These are phyloP conservation scores for Coemansia sp. DNA, from an alignment of 192 early-diverging fungal species.

Conservation along the genomic window DNA sequence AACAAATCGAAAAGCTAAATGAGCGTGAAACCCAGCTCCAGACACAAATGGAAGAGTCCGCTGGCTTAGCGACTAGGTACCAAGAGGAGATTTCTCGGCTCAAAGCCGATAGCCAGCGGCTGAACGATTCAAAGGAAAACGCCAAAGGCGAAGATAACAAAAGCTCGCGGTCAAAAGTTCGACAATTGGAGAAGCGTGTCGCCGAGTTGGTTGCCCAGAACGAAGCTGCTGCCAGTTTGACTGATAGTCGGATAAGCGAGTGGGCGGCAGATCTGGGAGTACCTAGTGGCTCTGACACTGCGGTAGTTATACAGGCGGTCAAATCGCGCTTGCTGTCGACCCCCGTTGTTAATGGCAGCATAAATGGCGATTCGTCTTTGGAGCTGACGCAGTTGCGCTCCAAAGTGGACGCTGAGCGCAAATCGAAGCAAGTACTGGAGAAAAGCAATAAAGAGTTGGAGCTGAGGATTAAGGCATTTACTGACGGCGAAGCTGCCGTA, in stretches of 20 bases:
- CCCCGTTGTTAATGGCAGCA: background rate
- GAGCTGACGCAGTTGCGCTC: slow-evolving; percentile 30
- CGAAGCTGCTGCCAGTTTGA: background rate
- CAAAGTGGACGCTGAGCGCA: slow-evolving; percentile 15
- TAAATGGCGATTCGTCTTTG: slow-evolving; percentile 11
- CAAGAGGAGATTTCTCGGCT: slow-evolving; percentile 17
- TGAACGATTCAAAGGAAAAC: background rate
- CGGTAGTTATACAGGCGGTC: slow-evolving; percentile 1
- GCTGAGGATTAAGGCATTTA: slow-evolving; percentile 3
- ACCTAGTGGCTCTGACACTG: background rate
- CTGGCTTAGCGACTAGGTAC: background rate
- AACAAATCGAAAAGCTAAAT: slow-evolving; percentile 47
- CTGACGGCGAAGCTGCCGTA: slow-evolving; percentile 12
- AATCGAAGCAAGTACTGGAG: slow-evolving; percentile 5
- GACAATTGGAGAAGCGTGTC: slow-evolving; percentile 20
- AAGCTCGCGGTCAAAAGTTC: background rate
- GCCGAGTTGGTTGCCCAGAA: slow-evolving; percentile 28
- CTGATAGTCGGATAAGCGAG: slow-evolving; percentile 18
- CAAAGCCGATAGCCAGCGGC: slow-evolving; percentile 5
- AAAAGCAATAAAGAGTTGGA: slow-evolving; percentile 11
- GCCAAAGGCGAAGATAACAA: slow-evolving; percentile 16
- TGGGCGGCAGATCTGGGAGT: slow-evolving; percentile 28
- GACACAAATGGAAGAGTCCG: slow-evolving; percentile 22
- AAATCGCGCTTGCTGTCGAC: background rate
- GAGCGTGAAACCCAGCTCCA: slow-evolving; percentile 23